Conservation (phyloP, 2,329 filamentous ascomycete species). For the Pseudogymnoascus sp. region DNA sequence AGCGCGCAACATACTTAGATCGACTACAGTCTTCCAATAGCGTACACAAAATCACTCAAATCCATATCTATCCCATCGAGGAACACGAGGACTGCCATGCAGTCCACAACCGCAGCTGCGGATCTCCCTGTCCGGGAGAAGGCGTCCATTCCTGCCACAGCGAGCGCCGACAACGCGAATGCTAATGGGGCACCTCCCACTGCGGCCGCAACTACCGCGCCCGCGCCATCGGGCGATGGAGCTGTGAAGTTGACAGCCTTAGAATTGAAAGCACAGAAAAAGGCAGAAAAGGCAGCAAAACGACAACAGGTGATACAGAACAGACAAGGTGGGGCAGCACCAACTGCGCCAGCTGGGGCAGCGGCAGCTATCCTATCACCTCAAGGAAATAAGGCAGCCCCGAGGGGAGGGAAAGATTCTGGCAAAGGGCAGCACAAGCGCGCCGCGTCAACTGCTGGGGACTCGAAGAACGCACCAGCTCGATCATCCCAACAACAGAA, state of each 20-base stretch:
- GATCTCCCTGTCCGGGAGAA: conserved; percentile 4
- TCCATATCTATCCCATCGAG: background rate
- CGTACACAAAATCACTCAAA: background rate
- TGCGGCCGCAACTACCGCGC: background rate
- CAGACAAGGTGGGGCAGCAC: conserved; percentile 32
- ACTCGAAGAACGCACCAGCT: conserved; percentile 20
- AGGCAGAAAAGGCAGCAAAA: conserved; percentile 85
- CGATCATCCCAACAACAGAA: conserved; percentile 22
- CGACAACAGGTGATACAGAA: conserved; percentile 64
- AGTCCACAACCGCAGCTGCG: background rate
- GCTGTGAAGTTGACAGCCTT: conserved; percentile 59
- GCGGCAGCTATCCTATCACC: conserved; percentile 11
- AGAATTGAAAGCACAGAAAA: conserved; percentile 79
- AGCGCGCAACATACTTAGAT: background rate
- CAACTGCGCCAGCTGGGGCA: conserved; percentile 20
- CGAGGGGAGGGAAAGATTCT: conserved; percentile 33
- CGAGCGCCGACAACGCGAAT: background rate
- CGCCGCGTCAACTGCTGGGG: conserved; percentile 24
- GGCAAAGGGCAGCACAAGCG: conserved; percentile 28
- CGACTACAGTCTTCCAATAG: background rate
- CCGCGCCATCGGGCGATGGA: conserved; percentile 19
- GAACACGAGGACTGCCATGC: background rate
- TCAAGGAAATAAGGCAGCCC: conserved; percentile 25
- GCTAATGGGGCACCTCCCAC: background rate
- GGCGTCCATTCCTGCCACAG: background rate